Evolutionary conservation across 768 basidiomycete species (phyloP).

Genomic region (Candolleomyces aberdarensis): DNA sequence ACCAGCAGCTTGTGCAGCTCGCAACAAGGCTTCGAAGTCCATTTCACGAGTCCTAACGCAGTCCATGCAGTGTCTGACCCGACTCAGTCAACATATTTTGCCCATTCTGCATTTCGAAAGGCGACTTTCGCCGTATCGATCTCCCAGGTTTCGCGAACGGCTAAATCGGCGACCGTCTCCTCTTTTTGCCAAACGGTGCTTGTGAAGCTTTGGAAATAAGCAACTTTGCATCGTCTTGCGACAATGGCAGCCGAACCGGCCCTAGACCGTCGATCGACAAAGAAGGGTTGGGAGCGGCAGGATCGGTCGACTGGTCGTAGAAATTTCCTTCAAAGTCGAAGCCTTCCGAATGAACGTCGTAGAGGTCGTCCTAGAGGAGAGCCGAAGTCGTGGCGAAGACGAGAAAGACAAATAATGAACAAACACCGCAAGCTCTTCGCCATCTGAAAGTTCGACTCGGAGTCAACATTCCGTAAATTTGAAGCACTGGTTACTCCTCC

Average conservation of each 20-base stretch:
- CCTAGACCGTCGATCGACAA: slow-evolving; percentile 40
- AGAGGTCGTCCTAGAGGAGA: slow-evolving; percentile 15
- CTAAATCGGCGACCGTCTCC: slow-evolving; percentile 12
- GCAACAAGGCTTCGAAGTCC: slow-evolving; percentile 21
- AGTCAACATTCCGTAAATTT: too few relatives aligned
- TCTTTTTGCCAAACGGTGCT: too few relatives aligned
- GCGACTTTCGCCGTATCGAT: slow-evolving; percentile 37
- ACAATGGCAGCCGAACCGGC: slow-evolving; percentile 40
- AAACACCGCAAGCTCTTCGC: too few relatives aligned
- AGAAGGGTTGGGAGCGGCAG: slow-evolving; percentile 38
- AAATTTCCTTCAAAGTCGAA: slow-evolving; percentile 34
- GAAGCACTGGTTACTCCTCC: too few relatives aligned
- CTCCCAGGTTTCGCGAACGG: slow-evolving; percentile 51
- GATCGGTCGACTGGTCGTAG: slow-evolving; percentile 20
- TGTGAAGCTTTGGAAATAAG: slow-evolving; percentile 28
- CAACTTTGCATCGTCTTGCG: slow-evolving; percentile 31
- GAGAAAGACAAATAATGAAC: too few relatives aligned
- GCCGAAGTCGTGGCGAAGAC: too few relatives aligned
- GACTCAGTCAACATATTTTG: slow-evolving; percentile 24
- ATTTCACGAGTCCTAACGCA: slow-evolving; percentile 32
- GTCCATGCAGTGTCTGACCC: slow-evolving; percentile 30
- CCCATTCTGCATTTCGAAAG: slow-evolving; percentile 42
- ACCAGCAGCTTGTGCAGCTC: too few relatives aligned
- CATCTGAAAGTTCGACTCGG: too few relatives aligned
- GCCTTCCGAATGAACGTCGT: slow-evolving; percentile 22